phyloP scores from a whole-genome alignment of 2,329 filamentous ascomycete genomes.

The Orbilia quercus region DNA sequence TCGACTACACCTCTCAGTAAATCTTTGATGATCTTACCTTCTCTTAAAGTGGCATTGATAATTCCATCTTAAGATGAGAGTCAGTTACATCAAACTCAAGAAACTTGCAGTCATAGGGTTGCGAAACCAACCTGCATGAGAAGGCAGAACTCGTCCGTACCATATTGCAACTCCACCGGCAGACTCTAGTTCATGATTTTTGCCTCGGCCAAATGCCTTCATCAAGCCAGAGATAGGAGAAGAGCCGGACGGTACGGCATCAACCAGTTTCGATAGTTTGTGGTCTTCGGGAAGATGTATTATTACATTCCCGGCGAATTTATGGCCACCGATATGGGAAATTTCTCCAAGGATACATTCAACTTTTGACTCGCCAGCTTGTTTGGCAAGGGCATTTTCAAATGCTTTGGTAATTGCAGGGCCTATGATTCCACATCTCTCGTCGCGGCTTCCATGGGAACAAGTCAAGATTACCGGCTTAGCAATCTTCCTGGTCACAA shows the following conservation, averaged over 20 bases:
- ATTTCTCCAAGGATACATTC: slow-evolving; percentile 75
- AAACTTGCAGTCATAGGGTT: not conserved
- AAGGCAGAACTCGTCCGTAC: slow-evolving; percentile 82
- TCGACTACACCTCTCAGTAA: slow-evolving; percentile 78
- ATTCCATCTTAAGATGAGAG: slow-evolving; percentile 69
- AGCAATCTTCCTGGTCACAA: slow-evolving; percentile 29
- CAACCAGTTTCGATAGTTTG: slow-evolving; percentile 26
- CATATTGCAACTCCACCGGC: slow-evolving; percentile 75
- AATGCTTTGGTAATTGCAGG: slow-evolving; percentile 77
- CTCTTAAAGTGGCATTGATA: slow-evolving; percentile 74
- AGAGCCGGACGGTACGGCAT: slow-evolving; percentile 11
- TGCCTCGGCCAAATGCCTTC: slow-evolving; percentile 68
- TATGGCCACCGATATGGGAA: slow-evolving; percentile 85
- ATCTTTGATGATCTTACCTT: slow-evolving; percentile 75
- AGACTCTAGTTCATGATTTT: slow-evolving; percentile 61
- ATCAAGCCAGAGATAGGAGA: slow-evolving; percentile 64
- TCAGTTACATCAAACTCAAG: not conserved
- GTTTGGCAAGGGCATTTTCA: slow-evolving; percentile 11
- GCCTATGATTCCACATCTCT: slow-evolving; percentile 82
- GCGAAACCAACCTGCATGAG: slow-evolving; percentile 69
- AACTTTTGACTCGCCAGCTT: slow-evolving; percentile 9
- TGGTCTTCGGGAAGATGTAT: slow-evolving; percentile 73
- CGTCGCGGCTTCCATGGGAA: slow-evolving; percentile 83
- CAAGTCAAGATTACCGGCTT: slow-evolving; percentile 79
- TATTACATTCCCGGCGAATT: slow-evolving; percentile 86